Evolutionary conservation across 257 asterid genomes (phyloP).

Genomic region (Sherardia arvensis): DNA sequence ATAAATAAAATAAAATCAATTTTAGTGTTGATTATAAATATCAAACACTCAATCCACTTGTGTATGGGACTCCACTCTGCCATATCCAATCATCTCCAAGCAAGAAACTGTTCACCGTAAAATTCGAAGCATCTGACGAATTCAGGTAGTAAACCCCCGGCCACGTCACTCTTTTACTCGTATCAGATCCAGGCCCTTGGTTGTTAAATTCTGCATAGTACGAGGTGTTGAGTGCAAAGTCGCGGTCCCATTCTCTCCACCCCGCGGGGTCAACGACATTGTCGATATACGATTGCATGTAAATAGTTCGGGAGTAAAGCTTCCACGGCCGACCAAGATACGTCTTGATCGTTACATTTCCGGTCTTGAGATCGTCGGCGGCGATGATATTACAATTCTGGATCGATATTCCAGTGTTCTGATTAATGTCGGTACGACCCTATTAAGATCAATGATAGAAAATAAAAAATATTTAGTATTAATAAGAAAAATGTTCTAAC

Average conservation of each 20-base stretch:
- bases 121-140: conserved; percentile 44
- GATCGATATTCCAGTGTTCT: conserved; percentile 68
- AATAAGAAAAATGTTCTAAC: too few species aligned
- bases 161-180: conserved; percentile 52
- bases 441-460: too few species aligned
- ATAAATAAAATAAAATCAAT: background rate
- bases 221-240: conserved; percentile 54
- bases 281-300: conserved; percentile 41
- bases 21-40: background rate
- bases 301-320: conserved; percentile 50
- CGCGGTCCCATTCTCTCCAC: conserved; percentile 61
- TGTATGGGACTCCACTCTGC: conserved; percentile 30
- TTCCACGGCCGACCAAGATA: conserved; percentile 87
- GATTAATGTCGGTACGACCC: conserved; percentile 63
- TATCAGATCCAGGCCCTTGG: conserved; percentile 51
- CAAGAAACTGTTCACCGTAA: conserved; percentile 41
- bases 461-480: too few species aligned
- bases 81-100: conserved; percentile 61
- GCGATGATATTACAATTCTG: conserved; percentile 50
- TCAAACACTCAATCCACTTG: background rate
- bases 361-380: conserved; percentile 35
- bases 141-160: conserved; percentile 41
- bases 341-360: conserved; percentile 19
- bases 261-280: conserved; percentile 35
- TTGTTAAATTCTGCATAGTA: conserved; percentile 60